Evolutionary conservation across 345 rosid genomes (phyloP).

Genomic region (Linum lewisii): DNA sequence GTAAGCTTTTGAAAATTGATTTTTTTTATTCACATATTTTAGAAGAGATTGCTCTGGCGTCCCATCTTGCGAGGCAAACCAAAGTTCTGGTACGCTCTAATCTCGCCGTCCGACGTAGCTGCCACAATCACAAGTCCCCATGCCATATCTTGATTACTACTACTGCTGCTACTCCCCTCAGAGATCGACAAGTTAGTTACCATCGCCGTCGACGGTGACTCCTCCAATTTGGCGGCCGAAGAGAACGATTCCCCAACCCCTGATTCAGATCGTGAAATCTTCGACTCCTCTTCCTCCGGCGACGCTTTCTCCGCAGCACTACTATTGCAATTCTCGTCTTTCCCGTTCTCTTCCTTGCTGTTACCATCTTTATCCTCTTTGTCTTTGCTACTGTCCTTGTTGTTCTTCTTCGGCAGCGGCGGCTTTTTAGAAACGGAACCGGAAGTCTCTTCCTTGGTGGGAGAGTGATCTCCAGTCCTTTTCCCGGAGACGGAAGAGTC

Average conservation of each 20-base stretch:
- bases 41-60: slow-evolving; percentile 45
- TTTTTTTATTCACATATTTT: slow-evolving; percentile 46
- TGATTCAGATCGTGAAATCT: slow-evolving; percentile 29
- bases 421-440: slow-evolving; percentile 24
- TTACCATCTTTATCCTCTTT: slow-evolving; percentile 30
- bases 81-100: slow-evolving; percentile 72
- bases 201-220: slow-evolving; percentile 21
- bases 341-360: not conserved
- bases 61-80: slow-evolving; percentile 72
- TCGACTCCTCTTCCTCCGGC: slow-evolving; percentile 38
- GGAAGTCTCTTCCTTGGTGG: slow-evolving; percentile 8
- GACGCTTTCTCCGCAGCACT: slow-evolving; percentile 23
- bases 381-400: not conserved
- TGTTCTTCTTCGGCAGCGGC: slow-evolving; percentile 69
- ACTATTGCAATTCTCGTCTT: not conserved
- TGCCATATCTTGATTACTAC: slow-evolving; percentile 46
- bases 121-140: slow-evolving; percentile 96
- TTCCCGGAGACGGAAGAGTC: slow-evolving; percentile 9
- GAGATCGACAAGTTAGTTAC: slow-evolving; percentile 33
- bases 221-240: slow-evolving; percentile 18
- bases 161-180: slow-evolving; percentile 40
- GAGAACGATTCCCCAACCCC: slow-evolving; percentile 42
- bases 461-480: not conserved
- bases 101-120: slow-evolving; percentile 75
- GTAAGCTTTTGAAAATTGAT: too few relatives aligned